A percentile compares a stretch with the other conserved stretches of the same genome.
phyloP scores from a whole-genome alignment of 331 rosid genomes.

The Ulmus americana region DNA sequence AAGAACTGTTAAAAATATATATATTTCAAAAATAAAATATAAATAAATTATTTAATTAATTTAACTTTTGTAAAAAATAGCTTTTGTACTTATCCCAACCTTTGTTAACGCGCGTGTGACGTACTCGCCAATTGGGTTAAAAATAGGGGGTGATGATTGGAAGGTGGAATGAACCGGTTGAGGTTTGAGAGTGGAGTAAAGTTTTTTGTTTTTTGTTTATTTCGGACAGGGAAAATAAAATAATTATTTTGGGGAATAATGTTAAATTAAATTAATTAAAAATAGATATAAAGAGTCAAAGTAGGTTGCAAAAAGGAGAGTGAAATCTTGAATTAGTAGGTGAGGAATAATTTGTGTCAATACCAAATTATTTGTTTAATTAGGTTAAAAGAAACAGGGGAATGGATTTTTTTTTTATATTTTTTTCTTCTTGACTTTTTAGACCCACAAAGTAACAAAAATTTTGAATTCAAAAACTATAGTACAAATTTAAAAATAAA shows the following conservation, averaged over 20 bases:
- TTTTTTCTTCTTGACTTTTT: neutral
- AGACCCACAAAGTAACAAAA: constrained; percentile 1
- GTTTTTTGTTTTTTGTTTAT: neutral
- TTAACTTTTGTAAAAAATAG: too few relatives aligned
- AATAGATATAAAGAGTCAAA: constrained; percentile 20
- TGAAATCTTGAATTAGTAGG: constrained; percentile 31
- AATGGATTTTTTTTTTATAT: neutral
- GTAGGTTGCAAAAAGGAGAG: constrained; percentile 16
- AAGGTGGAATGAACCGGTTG: neutral
- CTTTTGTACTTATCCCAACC: too few relatives aligned
- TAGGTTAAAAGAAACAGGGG: constrained; percentile 23
- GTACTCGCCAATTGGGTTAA: neutral
- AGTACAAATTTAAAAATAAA: neutral
- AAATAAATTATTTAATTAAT: too few relatives aligned
- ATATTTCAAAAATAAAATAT: too few relatives aligned
- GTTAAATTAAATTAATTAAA: neutral
- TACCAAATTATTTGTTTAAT: constrained; percentile 21
- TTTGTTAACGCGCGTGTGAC: neutral
- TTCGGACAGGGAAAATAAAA: neutral
- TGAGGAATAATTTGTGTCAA: constrained; percentile 24
- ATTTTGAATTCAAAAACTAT: neutral
- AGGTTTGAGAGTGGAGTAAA: constrained; percentile 12
- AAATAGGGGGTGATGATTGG: neutral
- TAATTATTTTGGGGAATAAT: constrained; percentile 1
- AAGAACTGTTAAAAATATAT: constrained; percentile 32